A percentile compares a stretch with the other conserved stretches of the same genome.
These are phyloP conservation scores for Trypanosoma theileri DNA, from an alignment of 208 protist species.

Conservation along the genomic window DNA sequence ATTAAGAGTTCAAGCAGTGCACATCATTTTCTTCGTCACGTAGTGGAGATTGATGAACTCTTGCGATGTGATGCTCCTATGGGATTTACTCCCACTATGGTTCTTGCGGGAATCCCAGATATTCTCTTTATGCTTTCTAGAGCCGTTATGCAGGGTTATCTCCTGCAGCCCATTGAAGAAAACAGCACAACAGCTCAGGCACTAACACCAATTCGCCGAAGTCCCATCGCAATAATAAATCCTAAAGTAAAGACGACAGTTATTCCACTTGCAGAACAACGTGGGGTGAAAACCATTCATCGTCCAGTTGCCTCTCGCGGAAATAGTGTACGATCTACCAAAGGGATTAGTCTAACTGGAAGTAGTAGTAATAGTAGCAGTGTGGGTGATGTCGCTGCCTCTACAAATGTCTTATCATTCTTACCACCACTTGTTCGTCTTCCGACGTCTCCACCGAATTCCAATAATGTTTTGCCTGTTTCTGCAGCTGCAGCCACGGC, in stretches of 20 bases:
- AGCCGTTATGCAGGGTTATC: slow-evolving; percentile 24
- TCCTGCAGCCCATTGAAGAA: slow-evolving; percentile 8
- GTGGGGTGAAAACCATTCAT: neutral
- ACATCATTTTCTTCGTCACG: slow-evolving; percentile 32
- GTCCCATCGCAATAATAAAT: neutral
- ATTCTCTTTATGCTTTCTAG: slow-evolving; percentile 31
- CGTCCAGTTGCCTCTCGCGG: neutral
- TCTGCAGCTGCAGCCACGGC: neutral
- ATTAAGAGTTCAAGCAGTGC: slow-evolving; percentile 34
- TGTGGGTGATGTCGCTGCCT: neutral
- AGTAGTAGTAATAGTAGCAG: neutral
- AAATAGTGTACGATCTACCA: neutral
- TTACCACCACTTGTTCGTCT: slow-evolving; percentile 36
- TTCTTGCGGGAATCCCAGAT: slow-evolving; percentile 53
- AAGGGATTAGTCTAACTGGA: neutral
- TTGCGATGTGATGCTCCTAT: slow-evolving; percentile 48
- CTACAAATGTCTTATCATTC: slow-evolving; percentile 14
- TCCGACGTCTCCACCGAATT: neutral
- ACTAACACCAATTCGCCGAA: slow-evolving; percentile 19
- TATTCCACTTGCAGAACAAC: neutral
- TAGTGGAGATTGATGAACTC: slow-evolving; percentile 51
- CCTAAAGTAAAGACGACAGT: neutral
- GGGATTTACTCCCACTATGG: slow-evolving; percentile 66
- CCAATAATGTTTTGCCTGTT: neutral
- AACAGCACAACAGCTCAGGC: slow-evolving; percentile 3